Conservation (phyloP, 1,284 basidiomycete genomes). For the Ganoderma boninense region DNA sequence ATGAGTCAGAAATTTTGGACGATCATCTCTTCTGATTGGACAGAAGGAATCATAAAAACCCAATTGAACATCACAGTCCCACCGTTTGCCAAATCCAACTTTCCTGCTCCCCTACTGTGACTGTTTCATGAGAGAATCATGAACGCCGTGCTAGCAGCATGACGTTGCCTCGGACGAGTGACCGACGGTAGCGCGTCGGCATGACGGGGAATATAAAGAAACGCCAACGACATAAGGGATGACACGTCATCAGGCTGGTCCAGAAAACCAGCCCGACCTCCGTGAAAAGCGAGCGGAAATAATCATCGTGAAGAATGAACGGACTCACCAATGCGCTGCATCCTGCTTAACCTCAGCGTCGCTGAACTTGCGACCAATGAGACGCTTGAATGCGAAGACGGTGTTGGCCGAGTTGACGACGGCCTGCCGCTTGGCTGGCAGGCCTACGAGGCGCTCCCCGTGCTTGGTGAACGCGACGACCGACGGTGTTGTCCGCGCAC, state of each 20-base stretch:
- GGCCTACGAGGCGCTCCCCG: slow-evolving; percentile 92
- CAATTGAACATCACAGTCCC: too few relatives aligned
- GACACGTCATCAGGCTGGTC: neutral
- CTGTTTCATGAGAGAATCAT: too few relatives aligned
- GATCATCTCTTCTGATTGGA: too few relatives aligned
- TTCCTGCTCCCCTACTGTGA: too few relatives aligned
- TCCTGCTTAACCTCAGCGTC: slow-evolving; percentile 96
- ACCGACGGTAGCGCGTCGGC: too few relatives aligned
- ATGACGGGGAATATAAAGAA: too few relatives aligned
- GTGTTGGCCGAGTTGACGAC: slow-evolving; percentile 97
- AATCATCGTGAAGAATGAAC: neutral
- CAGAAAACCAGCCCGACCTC: neutral
- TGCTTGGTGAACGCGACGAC: slow-evolving; percentile 99
- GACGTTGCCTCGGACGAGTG: too few relatives aligned
- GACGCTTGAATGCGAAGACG: slow-evolving; percentile 95
- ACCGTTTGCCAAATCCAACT: too few relatives aligned
- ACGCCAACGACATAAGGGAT: neutral
- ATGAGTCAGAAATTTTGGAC: too few relatives aligned
- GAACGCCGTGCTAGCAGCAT: too few relatives aligned
- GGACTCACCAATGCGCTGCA: slow-evolving; percentile 76
- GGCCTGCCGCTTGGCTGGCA: slow-evolving; percentile 97
- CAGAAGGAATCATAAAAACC: too few relatives aligned
- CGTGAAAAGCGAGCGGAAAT: slow-evolving; percentile 8
- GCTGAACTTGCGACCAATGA: slow-evolving; percentile 94
- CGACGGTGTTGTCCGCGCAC: slow-evolving; percentile 97